Base-by-base conservation (phyloP, 2,329 filamentous ascomycete genomes). In the Zymoseptoria pseudotritici region DNA sequence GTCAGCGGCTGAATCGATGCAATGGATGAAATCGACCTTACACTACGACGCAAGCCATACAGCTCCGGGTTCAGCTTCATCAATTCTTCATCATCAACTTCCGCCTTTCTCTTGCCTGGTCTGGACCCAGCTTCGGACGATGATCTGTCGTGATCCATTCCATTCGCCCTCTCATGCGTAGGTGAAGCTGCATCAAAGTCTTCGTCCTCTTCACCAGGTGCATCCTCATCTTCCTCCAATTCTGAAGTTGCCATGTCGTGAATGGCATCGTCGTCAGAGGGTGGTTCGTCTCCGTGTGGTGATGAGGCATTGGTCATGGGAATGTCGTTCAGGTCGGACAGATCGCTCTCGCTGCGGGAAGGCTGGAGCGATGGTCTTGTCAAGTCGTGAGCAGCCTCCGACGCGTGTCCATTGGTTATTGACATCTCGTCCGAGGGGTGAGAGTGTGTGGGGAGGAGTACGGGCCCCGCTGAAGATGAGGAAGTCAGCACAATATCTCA, bases 1-100 rank as follows among this genome's bases (percentile, higher is more conserved):
- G 70, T 77, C 70, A 78, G 75, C 50, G 58, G 50, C 42, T 73
- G 65, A 54, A 54, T 53, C 24, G 53, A 49, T 58, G 36, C 50
- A 29, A 21, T 42, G 52, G 46, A 51, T 53, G 58, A 22, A 54
- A 58, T 42, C 58, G 55, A 42, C 76, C 88, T 64, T 86, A 94
- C 92, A 79, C 94, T 99, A 78, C 94, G 85, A 68, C 94, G 86
- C 67, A 99, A 81, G 54, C 94, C 94, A 78, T 97, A 99, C 8
- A 99, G 81, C 76, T 96, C 91, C 52, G 94, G 94, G 70, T 99
- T 96, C 71, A 90, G 89, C 69, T 87, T 83, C 69, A 97, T 96
- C 71, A 86, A 92, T 53, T 91, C 87, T 61, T 94, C 88, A 56
- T 87, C 86, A 46, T 83, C 75, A 50, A 68, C 61, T 73, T 71